Evolutionary conservation across 305 asterid genomes (phyloP).

Genomic region (Coffea humblotiana): DNA sequence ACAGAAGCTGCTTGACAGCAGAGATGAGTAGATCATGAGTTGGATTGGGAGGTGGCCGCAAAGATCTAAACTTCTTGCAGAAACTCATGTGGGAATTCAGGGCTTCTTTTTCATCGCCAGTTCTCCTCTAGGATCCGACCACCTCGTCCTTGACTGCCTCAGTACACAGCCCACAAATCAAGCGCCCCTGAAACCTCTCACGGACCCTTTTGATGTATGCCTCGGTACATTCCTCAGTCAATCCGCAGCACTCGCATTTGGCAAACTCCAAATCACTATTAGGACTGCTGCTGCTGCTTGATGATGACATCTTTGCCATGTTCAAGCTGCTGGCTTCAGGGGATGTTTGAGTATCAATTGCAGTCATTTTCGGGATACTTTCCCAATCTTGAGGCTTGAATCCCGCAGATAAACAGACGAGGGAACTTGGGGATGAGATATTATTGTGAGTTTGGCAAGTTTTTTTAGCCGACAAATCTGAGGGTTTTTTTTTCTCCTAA

Average conservation of each 20-base stretch:
- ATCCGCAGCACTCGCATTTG: slow-evolving; percentile 74
- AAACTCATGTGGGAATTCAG: slow-evolving; percentile 63
- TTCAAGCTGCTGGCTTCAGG: not conserved
- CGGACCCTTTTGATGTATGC: slow-evolving; percentile 55
- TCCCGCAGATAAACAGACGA: slow-evolving; percentile 12
- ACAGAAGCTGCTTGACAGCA: slow-evolving; percentile 62
- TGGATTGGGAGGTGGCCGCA: slow-evolving; percentile 53
- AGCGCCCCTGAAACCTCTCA: slow-evolving; percentile 57
- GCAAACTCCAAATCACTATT: slow-evolving; percentile 33
- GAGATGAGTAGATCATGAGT: slow-evolving; percentile 56
- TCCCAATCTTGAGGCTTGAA: slow-evolving; percentile 7
- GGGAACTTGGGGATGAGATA: slow-evolving; percentile 5
- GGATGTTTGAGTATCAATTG: slow-evolving; percentile 8
- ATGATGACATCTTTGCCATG: not conserved
- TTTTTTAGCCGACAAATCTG: not conserved
- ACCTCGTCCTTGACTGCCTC: slow-evolving; percentile 83
- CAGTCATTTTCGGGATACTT: slow-evolving; percentile 6
- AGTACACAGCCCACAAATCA: slow-evolving; percentile 81
- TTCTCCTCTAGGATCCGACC: slow-evolving; percentile 37
- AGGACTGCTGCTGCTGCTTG: not conserved
- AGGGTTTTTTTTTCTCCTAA: not conserved
- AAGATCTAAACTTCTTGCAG: slow-evolving; percentile 52
- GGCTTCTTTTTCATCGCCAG: slow-evolving; percentile 71
- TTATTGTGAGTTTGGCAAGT: not conserved
- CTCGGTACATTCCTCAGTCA: slow-evolving; percentile 75